Conservation (phyloP, 495 filamentous ascomycete genomes). For the Penicillium egyptiacum region DNA sequence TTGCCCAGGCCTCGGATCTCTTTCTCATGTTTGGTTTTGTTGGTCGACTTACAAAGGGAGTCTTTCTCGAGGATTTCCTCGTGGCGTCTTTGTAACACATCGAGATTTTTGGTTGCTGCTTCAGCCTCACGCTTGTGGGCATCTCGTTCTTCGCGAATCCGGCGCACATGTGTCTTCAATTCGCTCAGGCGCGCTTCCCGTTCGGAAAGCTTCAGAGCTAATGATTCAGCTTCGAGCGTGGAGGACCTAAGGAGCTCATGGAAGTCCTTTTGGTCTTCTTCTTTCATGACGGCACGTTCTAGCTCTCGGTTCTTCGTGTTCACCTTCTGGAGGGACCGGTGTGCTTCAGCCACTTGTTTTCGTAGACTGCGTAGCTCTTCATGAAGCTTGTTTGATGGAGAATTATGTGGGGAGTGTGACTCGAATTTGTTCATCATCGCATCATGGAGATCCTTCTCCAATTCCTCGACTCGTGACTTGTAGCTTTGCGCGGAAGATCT, state of each 20-base stretch:
- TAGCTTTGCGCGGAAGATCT: constrained; percentile 54
- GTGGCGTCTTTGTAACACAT: constrained; percentile 53
- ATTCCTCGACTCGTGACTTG: constrained; percentile 53
- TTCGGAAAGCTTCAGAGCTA: constrained; percentile 57
- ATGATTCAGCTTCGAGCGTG: constrained; percentile 65
- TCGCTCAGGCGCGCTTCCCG: constrained; percentile 55
- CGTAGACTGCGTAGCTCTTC: constrained; percentile 62
- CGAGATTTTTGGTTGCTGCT: constrained; percentile 51
- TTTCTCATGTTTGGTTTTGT: constrained; percentile 63
- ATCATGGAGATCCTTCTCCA: constrained; percentile 59
- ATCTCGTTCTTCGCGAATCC: constrained; percentile 61
- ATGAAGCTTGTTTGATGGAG: constrained; percentile 57
- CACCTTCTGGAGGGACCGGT: constrained; percentile 58
- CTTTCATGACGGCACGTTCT: constrained; percentile 46
- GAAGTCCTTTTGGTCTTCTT: constrained; percentile 64
- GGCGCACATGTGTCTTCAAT: constrained; percentile 54
- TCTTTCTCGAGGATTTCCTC: constrained; percentile 52
- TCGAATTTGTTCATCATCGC: constrained; percentile 51
- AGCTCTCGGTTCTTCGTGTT: constrained; percentile 51
- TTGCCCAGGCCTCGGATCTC: constrained; percentile 82
- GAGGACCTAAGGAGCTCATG: constrained; percentile 64
- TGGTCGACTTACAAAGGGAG: constrained; percentile 38
- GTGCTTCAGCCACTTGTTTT: constrained; percentile 61
- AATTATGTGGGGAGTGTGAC: constrained; percentile 45
- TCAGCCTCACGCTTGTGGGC: constrained; percentile 49